Percentiles rank a stretch among this genome's conserved stretches.
These are phyloP conservation scores for Physcomitrium patens DNA, from an alignment of 225 moss, liverwort and hornwort genomes.

Conservation along the genomic window DNA sequence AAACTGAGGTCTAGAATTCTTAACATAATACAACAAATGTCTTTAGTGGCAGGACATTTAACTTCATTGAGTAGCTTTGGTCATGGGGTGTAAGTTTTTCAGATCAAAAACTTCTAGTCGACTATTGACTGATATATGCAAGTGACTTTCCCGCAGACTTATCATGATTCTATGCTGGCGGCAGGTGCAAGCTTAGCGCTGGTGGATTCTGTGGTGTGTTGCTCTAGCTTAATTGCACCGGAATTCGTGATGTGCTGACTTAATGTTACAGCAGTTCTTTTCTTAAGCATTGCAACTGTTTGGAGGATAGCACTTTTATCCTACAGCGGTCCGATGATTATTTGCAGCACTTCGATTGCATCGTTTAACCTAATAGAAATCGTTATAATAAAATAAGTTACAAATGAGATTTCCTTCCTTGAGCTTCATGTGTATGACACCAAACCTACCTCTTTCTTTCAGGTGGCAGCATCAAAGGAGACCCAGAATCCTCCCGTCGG, in stretches of 20 bases:
- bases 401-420: too few relatives aligned
- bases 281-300: conserved; percentile 3
- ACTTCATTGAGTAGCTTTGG: not conserved
- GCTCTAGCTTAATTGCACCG: not conserved
- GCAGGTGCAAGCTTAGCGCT: conserved; percentile 93
- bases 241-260: conserved; percentile 13
- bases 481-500: conserved; percentile 86
- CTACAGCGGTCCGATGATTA: not conserved
- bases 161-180: conserved; percentile 90
- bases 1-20: not conserved
- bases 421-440: conserved; percentile 1
- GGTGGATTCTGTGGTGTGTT: conserved; percentile 85
- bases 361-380: not conserved
- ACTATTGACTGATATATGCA: conserved; percentile 10
- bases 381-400: too few relatives aligned
- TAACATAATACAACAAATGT: not conserved
- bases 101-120: not conserved
- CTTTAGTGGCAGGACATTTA: not conserved
- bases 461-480: conserved; percentile 78
- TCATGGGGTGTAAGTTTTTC: not conserved
- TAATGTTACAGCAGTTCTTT: conserved; percentile 13
- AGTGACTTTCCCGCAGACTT: conserved; percentile 58
- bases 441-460: conserved; percentile 16
- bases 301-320: too few relatives aligned
- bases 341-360: not conserved